Evolutionary conservation across 1,139 yeast genomes (phyloP), one percentile per base, ranked within the genome.

Genomic region (Geotrichum histeridarum): DNA sequence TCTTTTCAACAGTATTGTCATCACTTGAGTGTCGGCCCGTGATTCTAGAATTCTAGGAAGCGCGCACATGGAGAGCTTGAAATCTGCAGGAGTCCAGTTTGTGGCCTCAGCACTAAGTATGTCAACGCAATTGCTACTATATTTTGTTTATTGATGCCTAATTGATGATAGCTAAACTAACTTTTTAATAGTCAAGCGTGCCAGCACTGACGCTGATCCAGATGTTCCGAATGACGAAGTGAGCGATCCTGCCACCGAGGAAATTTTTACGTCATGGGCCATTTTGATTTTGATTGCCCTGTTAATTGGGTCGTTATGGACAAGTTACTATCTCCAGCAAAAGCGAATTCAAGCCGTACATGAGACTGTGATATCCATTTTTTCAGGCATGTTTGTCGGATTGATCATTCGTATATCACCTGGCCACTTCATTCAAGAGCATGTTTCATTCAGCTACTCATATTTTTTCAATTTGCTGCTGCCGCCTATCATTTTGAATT

Each of bases 241-340:
- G 41, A 77, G 83, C n/a, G 89, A 88, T 65, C 96, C 98, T 0
- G 87, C 89, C n/a, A 83, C 93, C 1, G 96, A 93, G 64, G 99
- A 93, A 70, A 89, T 91, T 64, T 93, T 90, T 69, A 86, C 95
- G 8, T 88, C 96, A 0, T 93, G 99, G 99, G 98, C 99, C 0
- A 73, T 93, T 42, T 90, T 90, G 70, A 94, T 93, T 57, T 77
- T 93, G 60, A 72, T 93, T 51, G 80, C 86, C 56, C 76, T 93
- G 51, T 75, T 93, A 52, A 86, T 94, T 60, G 79, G 90, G 9
- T 96, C 99, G 0, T 74, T 93, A 53, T 93, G 97, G 96, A 87
- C 96, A 1, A 85, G 95, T 32, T 93, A 93, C 72, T 91, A 87
- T 68, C 74, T 93, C 53, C 96, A 93, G 67, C 96, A 89, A 65